Percentiles rank a stretch among this genome's conserved stretches.
Evolutionary conservation across 1,284 basidiomycete genomes (phyloP).

Genomic region (Xerocomus minutiporus): DNA sequence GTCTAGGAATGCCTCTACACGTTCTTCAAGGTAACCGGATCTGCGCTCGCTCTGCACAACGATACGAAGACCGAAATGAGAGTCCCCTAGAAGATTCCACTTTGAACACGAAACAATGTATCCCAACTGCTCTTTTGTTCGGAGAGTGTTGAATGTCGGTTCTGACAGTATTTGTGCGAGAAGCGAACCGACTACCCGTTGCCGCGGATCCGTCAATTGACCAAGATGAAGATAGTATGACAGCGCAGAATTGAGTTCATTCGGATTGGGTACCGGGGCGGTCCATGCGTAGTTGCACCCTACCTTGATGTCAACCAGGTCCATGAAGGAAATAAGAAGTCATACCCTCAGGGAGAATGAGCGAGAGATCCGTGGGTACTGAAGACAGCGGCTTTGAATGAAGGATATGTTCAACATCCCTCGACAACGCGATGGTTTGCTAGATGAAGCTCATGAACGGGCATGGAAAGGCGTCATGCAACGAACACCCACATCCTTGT

Average conservation of each 20-base stretch:
- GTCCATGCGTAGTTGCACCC: conserved; percentile 72
- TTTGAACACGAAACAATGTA: conserved; percentile 74
- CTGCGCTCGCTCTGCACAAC: conserved; percentile 88
- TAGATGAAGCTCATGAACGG: conserved; percentile 31
- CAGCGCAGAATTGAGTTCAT: conserved; percentile 84
- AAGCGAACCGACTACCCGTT: conserved; percentile 57
- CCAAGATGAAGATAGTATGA: conserved; percentile 80
- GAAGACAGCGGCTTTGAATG: conserved; percentile 52
- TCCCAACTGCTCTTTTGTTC: conserved; percentile 96
- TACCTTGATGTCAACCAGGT: conserved; percentile 30
- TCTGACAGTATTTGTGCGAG: conserved; percentile 80
- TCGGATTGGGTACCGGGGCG: conserved; percentile 73
- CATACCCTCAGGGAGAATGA: conserved; percentile 67
- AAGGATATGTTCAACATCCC: conserved; percentile 70
- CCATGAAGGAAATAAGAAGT: background rate
- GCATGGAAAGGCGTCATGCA: background rate
- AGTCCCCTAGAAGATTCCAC: conserved; percentile 55
- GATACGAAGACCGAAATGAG: conserved; percentile 78
- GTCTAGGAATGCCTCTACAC: conserved; percentile 85
- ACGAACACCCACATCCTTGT: conserved; percentile 58
- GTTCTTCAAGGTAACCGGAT: conserved; percentile 81
- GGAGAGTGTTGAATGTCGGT: conserved; percentile 88
- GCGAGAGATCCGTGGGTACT: conserved; percentile 39
- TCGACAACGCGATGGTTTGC: conserved; percentile 74
- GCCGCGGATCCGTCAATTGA: conserved; percentile 48